A percentile compares a stretch with the other conserved stretches of the same genome.
Conservation (phyloP, 768 basidiomycete species). For the Russula earlei region DNA sequence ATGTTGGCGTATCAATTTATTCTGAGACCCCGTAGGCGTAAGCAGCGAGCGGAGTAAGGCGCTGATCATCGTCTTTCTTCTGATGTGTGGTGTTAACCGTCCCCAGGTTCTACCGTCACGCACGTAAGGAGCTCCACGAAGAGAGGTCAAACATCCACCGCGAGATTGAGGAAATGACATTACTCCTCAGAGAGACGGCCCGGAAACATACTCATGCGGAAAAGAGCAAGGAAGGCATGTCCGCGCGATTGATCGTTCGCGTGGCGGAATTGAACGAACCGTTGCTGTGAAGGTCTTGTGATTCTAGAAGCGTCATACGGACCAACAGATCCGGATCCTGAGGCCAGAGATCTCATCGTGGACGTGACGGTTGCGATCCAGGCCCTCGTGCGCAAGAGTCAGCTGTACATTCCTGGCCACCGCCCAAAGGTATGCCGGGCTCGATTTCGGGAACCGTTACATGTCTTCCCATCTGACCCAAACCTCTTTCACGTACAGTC, state of each 20-base stretch:
- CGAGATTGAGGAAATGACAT: conserved; percentile 53
- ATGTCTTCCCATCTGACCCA: neutral
- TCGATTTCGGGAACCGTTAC: neutral
- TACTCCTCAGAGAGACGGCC: conserved; percentile 59
- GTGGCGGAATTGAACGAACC: neutral
- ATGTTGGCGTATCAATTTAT: conserved; percentile 48
- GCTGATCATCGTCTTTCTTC: conserved; percentile 11
- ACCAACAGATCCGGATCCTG: conserved; percentile 31
- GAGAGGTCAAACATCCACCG: conserved; percentile 52
- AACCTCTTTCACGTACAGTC: conserved; percentile 32
- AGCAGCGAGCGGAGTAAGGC: conserved; percentile 44
- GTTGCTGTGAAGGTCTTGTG: conserved; percentile 48
- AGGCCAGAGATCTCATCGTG: conserved; percentile 39
- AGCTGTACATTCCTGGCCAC: conserved; percentile 67
- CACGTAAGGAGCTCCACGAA: conserved; percentile 53
- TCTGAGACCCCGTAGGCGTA: conserved; percentile 45
- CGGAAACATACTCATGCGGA: conserved; percentile 55
- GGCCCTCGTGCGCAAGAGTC: conserved; percentile 68
- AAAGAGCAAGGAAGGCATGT: conserved; percentile 53
- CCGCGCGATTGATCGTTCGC: conserved; percentile 5
- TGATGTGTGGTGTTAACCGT: conserved; percentile 7
- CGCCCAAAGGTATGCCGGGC: conserved; percentile 53
- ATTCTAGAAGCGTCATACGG: conserved; percentile 71
- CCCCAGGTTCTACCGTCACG: conserved; percentile 54
- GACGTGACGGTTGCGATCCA: conserved; percentile 80